Evolutionary conservation across 2,329 filamentous ascomycete genomes (phyloP), one percentile per base, ranked within the genome.

Genomic region (Xylaria sp.): DNA sequence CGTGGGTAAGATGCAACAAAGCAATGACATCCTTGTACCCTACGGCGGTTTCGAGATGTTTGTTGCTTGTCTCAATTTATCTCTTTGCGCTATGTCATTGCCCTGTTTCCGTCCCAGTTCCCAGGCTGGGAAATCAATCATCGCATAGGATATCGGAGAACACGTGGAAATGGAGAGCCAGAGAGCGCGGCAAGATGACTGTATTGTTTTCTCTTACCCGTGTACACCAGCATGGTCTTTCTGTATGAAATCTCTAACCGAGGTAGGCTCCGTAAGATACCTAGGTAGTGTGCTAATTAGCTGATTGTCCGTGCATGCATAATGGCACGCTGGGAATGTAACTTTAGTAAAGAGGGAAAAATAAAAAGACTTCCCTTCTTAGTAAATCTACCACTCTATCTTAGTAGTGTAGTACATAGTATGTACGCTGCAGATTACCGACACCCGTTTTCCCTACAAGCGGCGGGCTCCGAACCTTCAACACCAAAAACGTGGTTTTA

Each of bases 401-500:
- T 31, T 54, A 31, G 51, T 18, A 46, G 41, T 46, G 6, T 46
- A n/a, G 41, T 46, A n/a, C 18, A 46, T 46, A 36, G 41, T 18
- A 20, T n/a, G 33, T 36, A 36, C 33, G 9, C 41, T 46, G 28
- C 28, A n/a, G 25, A 54, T 54, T 54, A 9, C 23, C 51, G 6
- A 25, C 28, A 41, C 28, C 39, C 43, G 23, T 25, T 57, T 49
- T 66, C 23, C 36, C n/a, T 39, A 51, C 43, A 10, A 3, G 46
- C 67, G 67, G 67, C 63, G 67, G 41, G 60, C 67, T 64, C 67
- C 67, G 67, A 64, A 41, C 39, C 18, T 41, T 51, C 33, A 46
- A 48, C n/a, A 46, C 46, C 18, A 57, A 54, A 60, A 65, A 70
- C 67, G 64, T 70, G 67, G 67, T 62, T 67, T 63, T 36, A 43